Evolutionary conservation across 768 basidiomycete genomes (phyloP).

Genomic region (Hygrocybe punicea): DNA sequence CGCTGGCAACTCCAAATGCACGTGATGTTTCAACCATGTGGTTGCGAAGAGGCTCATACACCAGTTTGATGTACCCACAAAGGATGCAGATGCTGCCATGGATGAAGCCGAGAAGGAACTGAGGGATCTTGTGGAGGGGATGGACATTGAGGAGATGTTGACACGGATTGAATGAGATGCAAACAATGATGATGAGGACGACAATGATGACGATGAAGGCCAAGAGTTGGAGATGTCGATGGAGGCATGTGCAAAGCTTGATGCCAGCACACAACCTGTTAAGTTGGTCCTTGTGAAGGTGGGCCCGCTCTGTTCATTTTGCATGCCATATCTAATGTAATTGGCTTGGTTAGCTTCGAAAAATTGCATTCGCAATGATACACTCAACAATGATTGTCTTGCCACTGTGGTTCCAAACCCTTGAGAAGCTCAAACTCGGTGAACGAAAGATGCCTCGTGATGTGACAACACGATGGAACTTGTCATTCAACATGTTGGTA

Average conservation of each 20-base stretch:
- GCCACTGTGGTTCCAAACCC: constrained; percentile 24
- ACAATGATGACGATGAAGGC: constrained; percentile 4
- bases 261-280: not conserved
- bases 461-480: constrained; percentile 37
- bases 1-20: constrained; percentile 21
- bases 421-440: constrained; percentile 9
- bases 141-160: constrained; percentile 5
- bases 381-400: constrained; percentile 31
- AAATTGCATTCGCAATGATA: constrained; percentile 21
- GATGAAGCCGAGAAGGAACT: constrained; percentile 3
- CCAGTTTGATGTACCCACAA: constrained; percentile 31
- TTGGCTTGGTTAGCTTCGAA: constrained; percentile 18
- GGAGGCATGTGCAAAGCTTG: not conserved
- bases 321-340: not conserved
- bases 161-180: too few relatives aligned
- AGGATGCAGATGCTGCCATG: not conserved
- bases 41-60: constrained; percentile 31
- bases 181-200: not conserved
- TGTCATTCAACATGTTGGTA: constrained; percentile 31
- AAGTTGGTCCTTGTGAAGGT: constrained; percentile 10
- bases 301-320: not conserved
- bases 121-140: not conserved
- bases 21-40: constrained; percentile 39
- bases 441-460: constrained; percentile 28
- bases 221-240: constrained; percentile 3